These are phyloP conservation scores for Metarhizium guizhouense DNA, from an alignment of 2,329 filamentous ascomycete genomes.

Conservation along the genomic window DNA sequence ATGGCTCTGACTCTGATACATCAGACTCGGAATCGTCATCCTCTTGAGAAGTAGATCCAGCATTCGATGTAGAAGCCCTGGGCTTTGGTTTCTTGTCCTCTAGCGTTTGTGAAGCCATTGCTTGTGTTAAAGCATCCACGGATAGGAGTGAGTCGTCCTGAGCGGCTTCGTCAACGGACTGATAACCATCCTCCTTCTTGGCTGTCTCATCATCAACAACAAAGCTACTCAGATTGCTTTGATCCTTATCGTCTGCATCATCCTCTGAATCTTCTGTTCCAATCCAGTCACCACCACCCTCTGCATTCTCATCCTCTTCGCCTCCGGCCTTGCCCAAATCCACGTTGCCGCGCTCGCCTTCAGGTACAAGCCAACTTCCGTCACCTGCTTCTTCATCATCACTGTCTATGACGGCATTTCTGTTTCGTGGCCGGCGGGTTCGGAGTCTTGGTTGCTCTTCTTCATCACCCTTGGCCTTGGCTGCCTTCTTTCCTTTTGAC, in stretches of 20 bases:
- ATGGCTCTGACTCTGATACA: conserved; percentile 33
- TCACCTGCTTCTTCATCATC: conserved; percentile 63
- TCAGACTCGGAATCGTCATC: conserved; percentile 22
- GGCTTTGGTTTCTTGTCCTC: conserved; percentile 13
- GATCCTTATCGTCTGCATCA: conserved; percentile 44
- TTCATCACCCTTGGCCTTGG: conserved; percentile 10
- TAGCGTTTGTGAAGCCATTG: conserved; percentile 28
- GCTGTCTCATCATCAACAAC: conserved; percentile 41
- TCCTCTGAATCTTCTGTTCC: conserved; percentile 58
- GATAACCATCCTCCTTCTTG: conserved; percentile 22
- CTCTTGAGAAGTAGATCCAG: conserved; percentile 24
- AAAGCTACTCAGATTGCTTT: conserved; percentile 46
- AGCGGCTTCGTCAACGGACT: conserved; percentile 14
- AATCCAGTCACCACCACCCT: conserved; percentile 76
- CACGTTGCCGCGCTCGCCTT: conserved; percentile 50
- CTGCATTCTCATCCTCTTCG: conserved; percentile 77
- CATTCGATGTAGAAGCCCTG: conserved; percentile 6
- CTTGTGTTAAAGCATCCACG: conserved; percentile 26
- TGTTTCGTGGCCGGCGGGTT: conserved; percentile 31
- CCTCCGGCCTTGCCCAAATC: conserved; percentile 73
- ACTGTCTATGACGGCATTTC: conserved; percentile 54
- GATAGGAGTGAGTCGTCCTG: conserved; percentile 26
- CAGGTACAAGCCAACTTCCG: conserved; percentile 72
- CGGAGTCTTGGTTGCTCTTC: conserved; percentile 11
- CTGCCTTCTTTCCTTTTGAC: conserved; percentile 25